Base-by-base conservation (phyloP, 768 basidiomycete genomes). In the Cystobasidium onofrii region DNA sequence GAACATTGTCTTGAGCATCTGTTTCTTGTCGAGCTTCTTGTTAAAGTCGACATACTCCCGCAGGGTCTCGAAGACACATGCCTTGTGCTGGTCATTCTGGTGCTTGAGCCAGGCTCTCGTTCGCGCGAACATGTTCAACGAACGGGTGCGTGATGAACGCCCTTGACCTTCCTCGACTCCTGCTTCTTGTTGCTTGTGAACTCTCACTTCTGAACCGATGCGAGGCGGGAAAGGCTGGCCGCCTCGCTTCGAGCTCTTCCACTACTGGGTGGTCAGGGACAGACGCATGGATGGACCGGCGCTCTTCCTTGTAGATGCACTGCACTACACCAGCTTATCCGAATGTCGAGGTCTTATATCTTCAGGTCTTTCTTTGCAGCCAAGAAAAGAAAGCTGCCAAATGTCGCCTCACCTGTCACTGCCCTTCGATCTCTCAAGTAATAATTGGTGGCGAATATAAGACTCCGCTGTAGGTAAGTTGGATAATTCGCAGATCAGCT, bases 11-110 rank as follows among this genome's bases (percentile, higher is more conserved):
- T 67, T 67, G 31, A 67, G 29, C 34, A 54, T 10, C 29, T 54
- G 39, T 43, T 67, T 67, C 65, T 67, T 67, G 44, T 67, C 65
- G 41, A 67, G 23, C 17, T 33, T 54, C 65, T 67, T 67, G 23
- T 33, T 31, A 31, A 43, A 54, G 27, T 23, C 46, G 36, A 33
- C 23, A 15, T 52, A 33, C 29, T 67, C 65, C 25, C 20, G 20
- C 29, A 67, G 18, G 31, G 44, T 50, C 44, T 67, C 65, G 43
- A 31, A 50, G 41, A 67, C 50, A 50, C 65, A 67, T 18, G 65
- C 65, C 50, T 54, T 50, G 65, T 67, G 65, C 25, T 27, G 65
- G 27, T 54, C 44, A 31, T 67, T 36, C 50, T 67, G 65, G 41
- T 29, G n/a, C 65, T 50, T 46, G 10, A 46, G 31, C 44, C 43